Evolutionary conservation across 2,329 filamentous ascomycete species (phyloP).

Genomic region (Apiospora kogelbergensis): DNA sequence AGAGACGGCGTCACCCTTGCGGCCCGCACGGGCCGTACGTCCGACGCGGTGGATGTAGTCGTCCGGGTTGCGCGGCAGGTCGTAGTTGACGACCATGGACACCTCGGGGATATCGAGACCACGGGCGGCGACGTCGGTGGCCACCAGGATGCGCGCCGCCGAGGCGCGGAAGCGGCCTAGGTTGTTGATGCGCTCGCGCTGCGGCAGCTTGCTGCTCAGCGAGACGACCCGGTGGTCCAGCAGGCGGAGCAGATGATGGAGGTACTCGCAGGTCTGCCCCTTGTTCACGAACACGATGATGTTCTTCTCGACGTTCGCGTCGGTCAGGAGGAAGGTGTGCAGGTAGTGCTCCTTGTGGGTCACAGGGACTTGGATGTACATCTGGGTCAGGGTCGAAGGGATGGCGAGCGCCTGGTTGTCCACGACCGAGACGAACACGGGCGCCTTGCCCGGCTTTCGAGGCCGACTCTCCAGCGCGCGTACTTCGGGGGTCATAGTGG

Average conservation of each 20-base stretch:
- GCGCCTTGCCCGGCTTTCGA: conserved; percentile 64
- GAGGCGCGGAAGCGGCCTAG: conserved; percentile 87
- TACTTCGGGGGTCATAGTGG: conserved; percentile 91
- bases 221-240: conserved; percentile 89
- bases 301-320: conserved; percentile 71
- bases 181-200: conserved; percentile 83
- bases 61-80: conserved; percentile 87
- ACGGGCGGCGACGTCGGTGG: conserved; percentile 91
- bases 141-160: conserved; percentile 85
- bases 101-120: conserved; percentile 96
- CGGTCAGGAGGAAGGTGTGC: conserved; percentile 82
- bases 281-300: conserved; percentile 95
- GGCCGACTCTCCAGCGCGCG: conserved; percentile 80
- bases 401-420: conserved; percentile 75
- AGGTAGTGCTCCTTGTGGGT: conserved; percentile 95
- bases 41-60: conserved; percentile 98
- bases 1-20: conserved; percentile 78
- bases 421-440: conserved; percentile 87
- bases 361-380: conserved; percentile 70
- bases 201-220: conserved; percentile 82
- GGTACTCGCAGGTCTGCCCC: conserved; percentile 81
- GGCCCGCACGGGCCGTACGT: conserved; percentile 89
- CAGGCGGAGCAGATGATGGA: conserved; percentile 84
- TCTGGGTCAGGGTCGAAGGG: conserved; percentile 78
- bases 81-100: conserved; percentile 88